These are phyloP conservation scores for Prunus padus DNA, from an alignment of 306 rosid species.

Conservation along the genomic window DNA sequence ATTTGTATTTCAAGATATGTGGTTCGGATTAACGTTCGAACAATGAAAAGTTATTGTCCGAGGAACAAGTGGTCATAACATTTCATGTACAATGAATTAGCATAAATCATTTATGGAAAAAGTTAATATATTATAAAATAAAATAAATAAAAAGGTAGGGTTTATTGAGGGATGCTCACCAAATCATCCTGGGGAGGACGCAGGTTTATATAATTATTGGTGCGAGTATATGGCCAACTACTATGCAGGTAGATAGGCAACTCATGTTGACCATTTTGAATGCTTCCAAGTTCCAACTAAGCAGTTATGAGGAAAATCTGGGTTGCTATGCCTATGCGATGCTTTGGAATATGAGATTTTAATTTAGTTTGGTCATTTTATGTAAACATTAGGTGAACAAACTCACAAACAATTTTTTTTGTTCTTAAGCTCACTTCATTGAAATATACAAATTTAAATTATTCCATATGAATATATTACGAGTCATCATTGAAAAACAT, in stretches of 20 bases:
- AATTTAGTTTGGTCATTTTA: background rate
- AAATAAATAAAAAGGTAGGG: too few relatives aligned
- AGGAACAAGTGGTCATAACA: too few relatives aligned
- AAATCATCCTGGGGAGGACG: too few relatives aligned
- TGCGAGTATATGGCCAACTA: slow-evolving; percentile 37
- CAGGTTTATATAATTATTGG: background rate
- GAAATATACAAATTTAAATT: background rate
- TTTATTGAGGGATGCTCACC: too few relatives aligned
- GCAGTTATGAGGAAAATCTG: background rate
- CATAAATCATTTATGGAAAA: too few relatives aligned
- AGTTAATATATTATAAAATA: too few relatives aligned
- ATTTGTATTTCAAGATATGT: too few relatives aligned
- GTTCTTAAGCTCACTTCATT: slow-evolving; percentile 28
- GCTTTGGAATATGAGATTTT: background rate
- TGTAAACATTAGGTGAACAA: slow-evolving; percentile 41
- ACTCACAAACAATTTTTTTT: slow-evolving; percentile 24
- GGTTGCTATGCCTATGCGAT: background rate
- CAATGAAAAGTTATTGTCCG: background rate
- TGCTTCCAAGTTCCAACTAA: background rate
- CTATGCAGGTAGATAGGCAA: slow-evolving; percentile 30
- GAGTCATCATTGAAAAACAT: too few relatives aligned
- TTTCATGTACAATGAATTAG: too few relatives aligned
- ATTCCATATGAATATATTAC: background rate
- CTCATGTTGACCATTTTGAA: slow-evolving; percentile 33
- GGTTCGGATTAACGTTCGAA: background rate